Base-by-base conservation (phyloP, 371 early-diverging fungal species). In the Chytridiales sp. region DNA sequence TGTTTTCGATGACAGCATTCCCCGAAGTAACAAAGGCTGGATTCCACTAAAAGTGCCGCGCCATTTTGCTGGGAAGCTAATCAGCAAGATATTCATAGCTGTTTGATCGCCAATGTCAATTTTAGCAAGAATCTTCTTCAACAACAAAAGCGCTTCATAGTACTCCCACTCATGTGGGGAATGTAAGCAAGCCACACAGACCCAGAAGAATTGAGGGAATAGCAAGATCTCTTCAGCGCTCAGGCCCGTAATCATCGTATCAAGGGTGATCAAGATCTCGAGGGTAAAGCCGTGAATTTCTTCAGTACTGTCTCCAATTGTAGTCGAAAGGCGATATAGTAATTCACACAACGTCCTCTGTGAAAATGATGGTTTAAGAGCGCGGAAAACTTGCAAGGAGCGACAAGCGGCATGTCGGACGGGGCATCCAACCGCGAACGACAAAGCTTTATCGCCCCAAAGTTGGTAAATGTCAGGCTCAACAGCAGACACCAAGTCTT, bases 391-490 rank as follows among this genome's bases (percentile, higher is more conserved):
- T 59, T 93, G 93, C 57, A 95, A 85, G 0, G 94, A 92, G 11
- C 93, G 81, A 42, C 90, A 89, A 0, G 95, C 97, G 21, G 92
- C 81, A 59, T 93, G 91, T 1, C 93, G 85, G 4, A 94, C 92
- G 4, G 94, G 88, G 62, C 95, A 95, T 19, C 83, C 81, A 19
- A 93, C 92, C 0, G 92, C 95, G 93, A 93, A 95, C 46, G 84
- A 80, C n/a, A 94, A 77, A 0, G 95, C 91, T 0, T 85, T 85
- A 46, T 86, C 87, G 0, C 91, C 93, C 95, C 94, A 94, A 27
- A 77, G 79, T 62, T 92, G 91, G 24, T 82, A 74, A n/a, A 91
- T 72, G n/a, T 84, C 82, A 3, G 81, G 75, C 38, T 87, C 85
- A 26, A 85, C 83, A 19, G 75, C 65, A 13, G 76, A 74, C 63